Evolutionary conservation across 768 basidiomycete species (phyloP), one percentile per base, ranked within the genome.

Genomic region (Boletus rex-veris): DNA sequence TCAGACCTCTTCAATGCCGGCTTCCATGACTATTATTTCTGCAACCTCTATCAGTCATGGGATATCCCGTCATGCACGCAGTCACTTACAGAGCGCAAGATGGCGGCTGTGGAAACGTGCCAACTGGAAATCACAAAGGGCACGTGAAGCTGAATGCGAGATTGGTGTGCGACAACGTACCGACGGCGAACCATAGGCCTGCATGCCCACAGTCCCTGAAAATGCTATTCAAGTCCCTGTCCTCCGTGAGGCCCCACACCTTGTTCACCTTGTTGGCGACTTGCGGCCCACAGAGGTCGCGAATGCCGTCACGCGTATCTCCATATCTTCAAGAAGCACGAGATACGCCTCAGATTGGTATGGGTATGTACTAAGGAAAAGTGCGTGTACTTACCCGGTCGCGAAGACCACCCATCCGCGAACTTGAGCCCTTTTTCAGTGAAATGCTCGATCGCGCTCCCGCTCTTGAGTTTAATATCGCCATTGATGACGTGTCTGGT

Each of bases 161-260:
- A 39, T 44, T 36, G 21, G 9, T 1, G 21, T 45, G 18, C 35
- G 38, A 33, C 2, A 43, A 59, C 66, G 35, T 51, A 70, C 67
- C 69, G 21, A 66, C 11, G 21, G 58, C 59, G 33, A 70, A 68
- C 67, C 68, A 68, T 24, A 68, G 46, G 26, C 77, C 76, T 1
- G 77, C 68, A 43, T 73, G 64, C n/a, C 71, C 70, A 40, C 57
- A 69, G 21, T 68, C 53, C 46, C 64, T 65, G 65, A 67, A 72
- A 19, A 63, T 60, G 2, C 79, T 75, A 2, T 74, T 68, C 21
- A 82, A 61, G 62, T 88, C 85, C 0, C 85, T 83, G 69, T 90
- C 83, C 19, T 75, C 71, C 55, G 84, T 76, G 44, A 86, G 51
- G 15, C 85, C 82, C 88, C 87, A 83, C 16, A 88, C 66, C 14